A percentile compares a stretch with the other conserved stretches of the same genome.
Conservation (phyloP, 768 basidiomycete genomes). For the button mushroom (Agaricus bisporus) region DNA sequence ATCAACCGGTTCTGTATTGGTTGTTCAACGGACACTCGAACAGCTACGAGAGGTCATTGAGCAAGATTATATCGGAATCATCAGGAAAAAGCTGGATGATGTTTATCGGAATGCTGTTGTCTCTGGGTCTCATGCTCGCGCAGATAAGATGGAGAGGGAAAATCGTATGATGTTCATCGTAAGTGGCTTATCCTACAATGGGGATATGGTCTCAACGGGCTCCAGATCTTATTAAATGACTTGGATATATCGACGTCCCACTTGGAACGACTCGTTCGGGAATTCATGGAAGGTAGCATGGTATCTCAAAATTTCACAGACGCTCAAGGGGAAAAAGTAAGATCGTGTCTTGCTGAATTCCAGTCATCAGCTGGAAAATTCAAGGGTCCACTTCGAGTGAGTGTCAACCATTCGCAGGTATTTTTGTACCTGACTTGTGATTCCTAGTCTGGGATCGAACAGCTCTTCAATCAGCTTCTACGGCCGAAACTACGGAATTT, state of each 20-base stretch:
- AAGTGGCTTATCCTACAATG: constrained; percentile 23
- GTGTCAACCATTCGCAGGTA: constrained; percentile 8
- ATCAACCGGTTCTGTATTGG: constrained; percentile 63
- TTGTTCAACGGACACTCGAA: constrained; percentile 52
- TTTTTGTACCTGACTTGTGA: background rate
- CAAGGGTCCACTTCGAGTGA: constrained; percentile 67
- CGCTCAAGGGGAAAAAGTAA: constrained; percentile 46
- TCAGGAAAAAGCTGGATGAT: constrained; percentile 83
- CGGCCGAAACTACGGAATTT: constrained; percentile 82
- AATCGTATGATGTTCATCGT: constrained; percentile 79
- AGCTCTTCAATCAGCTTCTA: constrained; percentile 91
- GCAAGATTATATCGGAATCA: constrained; percentile 71
- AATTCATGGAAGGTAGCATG: constrained; percentile 46
- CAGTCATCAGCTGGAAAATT: constrained; percentile 57
- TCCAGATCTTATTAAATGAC: constrained; percentile 85
- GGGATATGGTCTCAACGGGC: constrained; percentile 2
- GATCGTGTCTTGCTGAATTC: constrained; percentile 41
- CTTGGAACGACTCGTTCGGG: constrained; percentile 74
- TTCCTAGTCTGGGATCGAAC: constrained; percentile 75
- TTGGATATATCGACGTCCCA: constrained; percentile 90
- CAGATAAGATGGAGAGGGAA: constrained; percentile 79
- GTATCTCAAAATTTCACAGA: constrained; percentile 67
- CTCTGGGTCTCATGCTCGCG: constrained; percentile 39
- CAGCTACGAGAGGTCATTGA: constrained; percentile 75
- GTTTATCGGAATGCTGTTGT: constrained; percentile 59